Evolutionary conservation across 148 eudicot species (phyloP).

Genomic region (Silene latifolia): DNA sequence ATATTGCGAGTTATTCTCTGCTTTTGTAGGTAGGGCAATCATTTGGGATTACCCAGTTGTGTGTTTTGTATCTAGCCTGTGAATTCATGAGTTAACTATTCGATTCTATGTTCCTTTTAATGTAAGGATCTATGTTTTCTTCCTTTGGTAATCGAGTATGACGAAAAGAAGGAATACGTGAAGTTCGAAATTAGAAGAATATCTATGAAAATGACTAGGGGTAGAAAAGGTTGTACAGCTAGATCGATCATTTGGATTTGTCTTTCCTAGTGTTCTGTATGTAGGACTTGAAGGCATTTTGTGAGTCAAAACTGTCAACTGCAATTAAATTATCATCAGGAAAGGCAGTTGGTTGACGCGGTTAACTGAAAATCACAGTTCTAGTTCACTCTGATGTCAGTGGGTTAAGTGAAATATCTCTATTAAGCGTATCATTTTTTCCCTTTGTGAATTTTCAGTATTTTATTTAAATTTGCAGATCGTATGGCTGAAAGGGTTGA

Average conservation of each 20-base stretch:
- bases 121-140: no score
- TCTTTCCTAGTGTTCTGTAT: not conserved
- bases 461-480: constrained; percentile 10
- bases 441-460: not conserved
- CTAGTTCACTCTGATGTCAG: not conserved
- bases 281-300: not conserved
- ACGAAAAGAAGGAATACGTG: not conserved
- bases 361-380: not conserved
- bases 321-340: not conserved
- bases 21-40: no score
- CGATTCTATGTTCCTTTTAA: not conserved
- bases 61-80: not conserved
- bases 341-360: not conserved
- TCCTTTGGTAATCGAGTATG: not conserved
- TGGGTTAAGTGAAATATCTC: not conserved
- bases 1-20: not conserved
- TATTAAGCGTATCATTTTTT: not conserved
- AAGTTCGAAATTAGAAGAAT: not conserved
- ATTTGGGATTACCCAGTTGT: not conserved
- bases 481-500: constrained; percentile 15
- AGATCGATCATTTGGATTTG: not conserved
- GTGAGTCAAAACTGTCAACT: not conserved
- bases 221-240: not conserved
- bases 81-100: not conserved
- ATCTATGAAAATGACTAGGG: not conserved